These are phyloP conservation scores for Hibiscus tridactylites DNA, from an alignment of 345 rosid species.

Conservation along the genomic window DNA sequence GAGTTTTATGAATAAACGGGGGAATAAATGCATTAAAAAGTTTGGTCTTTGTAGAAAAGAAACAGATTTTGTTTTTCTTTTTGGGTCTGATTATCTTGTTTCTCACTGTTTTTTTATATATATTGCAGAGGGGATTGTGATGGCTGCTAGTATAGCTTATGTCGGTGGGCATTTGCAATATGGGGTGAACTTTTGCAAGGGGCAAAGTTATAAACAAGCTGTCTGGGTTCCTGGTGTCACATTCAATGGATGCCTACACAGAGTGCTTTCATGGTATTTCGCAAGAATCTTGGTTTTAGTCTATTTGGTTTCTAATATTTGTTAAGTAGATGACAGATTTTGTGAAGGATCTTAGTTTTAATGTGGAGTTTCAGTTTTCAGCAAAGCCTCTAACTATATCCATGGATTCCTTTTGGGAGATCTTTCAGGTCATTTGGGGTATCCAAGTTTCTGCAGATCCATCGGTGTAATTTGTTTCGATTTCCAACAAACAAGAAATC, in stretches of 20 bases:
- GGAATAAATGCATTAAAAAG: neutral
- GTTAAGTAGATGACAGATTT: neutral
- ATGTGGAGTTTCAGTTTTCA: slow-evolving; percentile 2
- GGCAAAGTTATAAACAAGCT: slow-evolving; percentile 27
- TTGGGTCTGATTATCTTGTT: neutral
- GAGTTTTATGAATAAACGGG: neutral
- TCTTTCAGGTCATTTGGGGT: slow-evolving; percentile 49
- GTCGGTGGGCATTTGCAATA: slow-evolving; percentile 32
- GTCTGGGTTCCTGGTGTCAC: slow-evolving; percentile 32
- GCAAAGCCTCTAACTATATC: slow-evolving; percentile 8
- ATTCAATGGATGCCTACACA: slow-evolving; percentile 37
- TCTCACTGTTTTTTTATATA: neutral
- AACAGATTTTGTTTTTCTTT: neutral
- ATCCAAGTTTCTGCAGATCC: slow-evolving; percentile 36
- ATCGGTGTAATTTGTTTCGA: slow-evolving; percentile 28
- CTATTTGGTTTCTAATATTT: neutral
- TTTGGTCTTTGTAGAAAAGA: neutral
- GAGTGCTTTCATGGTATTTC: slow-evolving; percentile 54
- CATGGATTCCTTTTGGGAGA: neutral
- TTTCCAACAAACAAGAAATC: slow-evolving; percentile 17
- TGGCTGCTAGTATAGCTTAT: slow-evolving; percentile 50
- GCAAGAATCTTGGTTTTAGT: neutral
- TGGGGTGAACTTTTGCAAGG: slow-evolving; percentile 21
- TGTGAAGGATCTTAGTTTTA: neutral
- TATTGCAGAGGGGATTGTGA: slow-evolving; percentile 27